Conservation (phyloP, 2,329 filamentous ascomycete species). For the Fusarium acutatum region DNA sequence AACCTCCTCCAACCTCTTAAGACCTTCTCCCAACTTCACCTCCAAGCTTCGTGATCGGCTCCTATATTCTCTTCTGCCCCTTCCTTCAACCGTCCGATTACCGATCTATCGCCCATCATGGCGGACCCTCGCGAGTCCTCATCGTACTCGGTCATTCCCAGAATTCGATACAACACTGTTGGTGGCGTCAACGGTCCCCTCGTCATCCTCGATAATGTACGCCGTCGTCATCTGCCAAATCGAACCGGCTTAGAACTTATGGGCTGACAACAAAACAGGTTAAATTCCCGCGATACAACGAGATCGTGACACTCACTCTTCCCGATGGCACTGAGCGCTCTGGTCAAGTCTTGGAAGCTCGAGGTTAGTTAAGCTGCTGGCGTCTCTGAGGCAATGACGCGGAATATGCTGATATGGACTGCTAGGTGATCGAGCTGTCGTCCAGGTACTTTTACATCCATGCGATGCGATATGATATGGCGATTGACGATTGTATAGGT, state of each 20-base stretch:
- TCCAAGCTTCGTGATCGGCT: conserved; percentile 33
- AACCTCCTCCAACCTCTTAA: conserved; percentile 51
- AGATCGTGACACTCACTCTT: conserved; percentile 95
- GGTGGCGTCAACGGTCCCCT: conserved; percentile 97
- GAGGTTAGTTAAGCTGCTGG: conserved; percentile 68
- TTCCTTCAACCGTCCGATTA: conserved; percentile 22
- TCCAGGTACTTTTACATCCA: conserved; percentile 72
- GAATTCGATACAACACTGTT: conserved; percentile 95
- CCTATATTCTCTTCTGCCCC: conserved; percentile 23
- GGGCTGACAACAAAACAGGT: conserved; percentile 66
- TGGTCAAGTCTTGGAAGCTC: conserved; percentile 95
- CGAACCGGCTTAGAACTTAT: conserved; percentile 2
- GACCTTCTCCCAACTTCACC: conserved; percentile 40
- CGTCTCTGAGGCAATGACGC: conserved; percentile 5
- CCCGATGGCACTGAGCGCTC: conserved; percentile 94
- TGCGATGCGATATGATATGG: conserved; percentile 13
- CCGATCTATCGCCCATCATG: conserved; percentile 51
- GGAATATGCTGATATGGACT: conserved; percentile 31
- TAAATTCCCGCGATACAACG: conserved; percentile 97
- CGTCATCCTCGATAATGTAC: conserved; percentile 94
- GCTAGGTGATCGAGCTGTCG: conserved; percentile 88
- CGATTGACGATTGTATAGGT: conserved; percentile 66
- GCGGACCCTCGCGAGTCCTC: conserved; percentile 66
- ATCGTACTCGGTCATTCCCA: conserved; percentile 67
- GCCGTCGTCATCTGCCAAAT: conserved; percentile 3